Evolutionary conservation across 2,329 filamentous ascomycete genomes (phyloP).

Genomic region (Colletotrichum spaethianum): DNA sequence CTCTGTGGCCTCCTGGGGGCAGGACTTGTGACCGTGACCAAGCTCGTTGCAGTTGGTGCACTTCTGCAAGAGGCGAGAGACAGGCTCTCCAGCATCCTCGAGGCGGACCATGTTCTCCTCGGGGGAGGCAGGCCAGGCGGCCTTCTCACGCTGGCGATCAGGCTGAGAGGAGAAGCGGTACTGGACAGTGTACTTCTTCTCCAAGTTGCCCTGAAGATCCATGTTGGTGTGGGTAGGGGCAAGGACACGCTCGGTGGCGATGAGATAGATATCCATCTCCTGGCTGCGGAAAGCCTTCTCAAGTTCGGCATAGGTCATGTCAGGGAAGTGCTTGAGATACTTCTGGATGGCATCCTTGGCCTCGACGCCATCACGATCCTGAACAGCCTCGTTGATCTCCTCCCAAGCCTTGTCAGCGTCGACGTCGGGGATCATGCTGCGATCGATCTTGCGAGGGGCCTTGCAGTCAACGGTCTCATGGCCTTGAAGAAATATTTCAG

Average conservation of each 20-base stretch:
- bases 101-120: constrained; percentile 76
- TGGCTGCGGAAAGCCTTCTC: constrained; percentile 72
- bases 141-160: constrained; percentile 69
- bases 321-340: constrained; percentile 74
- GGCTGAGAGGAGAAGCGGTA: constrained; percentile 74
- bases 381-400: constrained; percentile 66
- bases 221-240: constrained; percentile 75
- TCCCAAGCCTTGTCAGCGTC: constrained; percentile 71
- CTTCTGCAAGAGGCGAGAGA: constrained; percentile 70
- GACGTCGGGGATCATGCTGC: constrained; percentile 63
- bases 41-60: constrained; percentile 76
- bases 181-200: constrained; percentile 74
- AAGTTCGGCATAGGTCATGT: constrained; percentile 71
- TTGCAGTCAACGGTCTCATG: constrained; percentile 71
- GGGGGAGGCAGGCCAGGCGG: constrained; percentile 70
- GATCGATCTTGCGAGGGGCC: constrained; percentile 71
- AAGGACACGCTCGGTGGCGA: constrained; percentile 72
- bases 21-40: constrained; percentile 74
- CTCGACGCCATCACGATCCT: constrained; percentile 72
- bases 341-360: constrained; percentile 71
- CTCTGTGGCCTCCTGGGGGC: constrained; percentile 70
- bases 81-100: constrained; percentile 75
- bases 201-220: constrained; percentile 78
- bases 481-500: constrained; percentile 54
- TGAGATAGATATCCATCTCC: constrained; percentile 70